A percentile compares a stretch with the other conserved stretches of the same genome.
Evolutionary conservation across 1,284 basidiomycete genomes (phyloP).

Genomic region (Ceratobasidium theobromae): DNA sequence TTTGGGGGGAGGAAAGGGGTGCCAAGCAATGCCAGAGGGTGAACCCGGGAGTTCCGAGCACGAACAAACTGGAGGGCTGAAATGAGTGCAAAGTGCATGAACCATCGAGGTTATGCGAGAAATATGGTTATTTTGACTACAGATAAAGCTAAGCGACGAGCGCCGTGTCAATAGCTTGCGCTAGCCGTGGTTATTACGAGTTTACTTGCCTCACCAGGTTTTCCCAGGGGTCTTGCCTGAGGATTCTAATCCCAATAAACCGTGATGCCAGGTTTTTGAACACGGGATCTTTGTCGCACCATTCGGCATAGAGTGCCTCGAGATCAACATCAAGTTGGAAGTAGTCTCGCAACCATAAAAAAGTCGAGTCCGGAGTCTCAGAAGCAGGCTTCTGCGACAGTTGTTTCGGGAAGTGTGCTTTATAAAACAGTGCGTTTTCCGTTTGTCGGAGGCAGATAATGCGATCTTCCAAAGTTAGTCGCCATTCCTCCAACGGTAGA

Average conservation of each 20-base stretch:
- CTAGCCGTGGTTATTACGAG: neutral
- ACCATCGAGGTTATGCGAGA: constrained; percentile 89
- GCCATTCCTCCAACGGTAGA: constrained; percentile 59
- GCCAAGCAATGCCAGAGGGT: constrained; percentile 52
- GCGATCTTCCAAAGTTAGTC: constrained; percentile 73
- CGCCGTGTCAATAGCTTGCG: neutral
- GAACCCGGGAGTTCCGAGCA: constrained; percentile 40
- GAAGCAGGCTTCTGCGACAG: constrained; percentile 43
- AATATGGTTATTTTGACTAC: constrained; percentile 98
- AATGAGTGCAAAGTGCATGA: constrained; percentile 68
- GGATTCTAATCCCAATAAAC: constrained; percentile 67
- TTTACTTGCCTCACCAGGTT: constrained; percentile 81
- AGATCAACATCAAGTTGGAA: constrained; percentile 86
- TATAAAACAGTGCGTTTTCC: constrained; percentile 66
- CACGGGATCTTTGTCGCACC: constrained; percentile 71
- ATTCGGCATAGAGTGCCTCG: constrained; percentile 72
- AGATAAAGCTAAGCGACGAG: constrained; percentile 78
- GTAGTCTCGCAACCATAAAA: constrained; percentile 81
- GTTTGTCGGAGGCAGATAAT: constrained; percentile 82
- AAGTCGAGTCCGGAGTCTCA: constrained; percentile 60
- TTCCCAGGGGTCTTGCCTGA: constrained; percentile 96
- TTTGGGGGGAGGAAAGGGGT: constrained; percentile 84
- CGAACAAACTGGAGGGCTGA: constrained; percentile 64
- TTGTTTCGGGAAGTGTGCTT: constrained; percentile 58
- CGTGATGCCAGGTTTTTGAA: constrained; percentile 65